Evolutionary conservation across 352 stramenopile genomes (phyloP), one percentile per base, ranked within the genome.

Genomic region (Phytophthora europaea): DNA sequence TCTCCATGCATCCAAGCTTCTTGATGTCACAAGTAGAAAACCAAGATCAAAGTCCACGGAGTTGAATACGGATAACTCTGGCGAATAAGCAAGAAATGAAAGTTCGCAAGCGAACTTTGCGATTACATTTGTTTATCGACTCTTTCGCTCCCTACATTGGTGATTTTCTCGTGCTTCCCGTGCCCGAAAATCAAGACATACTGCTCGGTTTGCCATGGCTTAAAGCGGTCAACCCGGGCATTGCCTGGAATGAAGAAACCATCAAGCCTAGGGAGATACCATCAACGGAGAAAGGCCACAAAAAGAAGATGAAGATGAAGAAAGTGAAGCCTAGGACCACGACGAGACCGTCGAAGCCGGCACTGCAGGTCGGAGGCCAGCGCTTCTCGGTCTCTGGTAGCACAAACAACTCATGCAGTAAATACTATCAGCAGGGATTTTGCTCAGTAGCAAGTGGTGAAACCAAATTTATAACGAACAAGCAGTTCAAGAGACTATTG

Each of bases 21-120:
- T 76, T 28, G 8, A 73, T 65, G 58, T 73, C 6, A 67, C 70
- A 4, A 68, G 51, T n/a, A n/a, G n/a, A n/a, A 31, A 31, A 31
- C 26, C 26, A 31, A 31, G 26, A 31, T 31, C 26, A 31, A 31
- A 31, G 26, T 6, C 26, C 26, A 31, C 4, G 26, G 26, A 31
- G 26, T 31, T 31, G 26, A 31, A 31, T 31, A 31, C 26, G 2
- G 26, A 31, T 31, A 31, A 31, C 26, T 4, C 26, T 31, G 26
- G 26, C 26, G 26, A 31, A 31, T 31, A 31, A 31, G 4, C 26
- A 31, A 31, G 26, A 31, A 31, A 31, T 4, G 4, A 31, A 31
- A 31, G 26, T 31, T 31, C 23, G 26, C 26, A 31, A 31, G 26
- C 26, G 26, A 31, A 31, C 26, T 31, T 31, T 31, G 26, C 26